phyloP scores from a whole-genome alignment of 768 basidiomycete species.

The Nidularia pulvinata region DNA sequence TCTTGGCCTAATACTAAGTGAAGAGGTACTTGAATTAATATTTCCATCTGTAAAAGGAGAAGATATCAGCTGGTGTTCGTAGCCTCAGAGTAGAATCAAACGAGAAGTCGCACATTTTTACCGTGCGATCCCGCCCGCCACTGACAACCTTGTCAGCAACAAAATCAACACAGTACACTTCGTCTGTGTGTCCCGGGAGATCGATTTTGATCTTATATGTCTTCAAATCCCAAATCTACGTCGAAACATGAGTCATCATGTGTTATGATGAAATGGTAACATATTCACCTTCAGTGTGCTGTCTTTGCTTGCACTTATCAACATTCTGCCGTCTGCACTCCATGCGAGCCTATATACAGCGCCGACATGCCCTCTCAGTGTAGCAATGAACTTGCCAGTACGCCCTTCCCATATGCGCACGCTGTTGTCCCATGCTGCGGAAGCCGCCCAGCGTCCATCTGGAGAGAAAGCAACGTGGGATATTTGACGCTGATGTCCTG shows the following conservation, averaged over 20 bases:
- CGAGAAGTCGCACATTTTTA: conserved; percentile 3
- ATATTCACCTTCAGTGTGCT: conserved; percentile 85
- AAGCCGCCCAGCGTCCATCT: conserved; percentile 90
- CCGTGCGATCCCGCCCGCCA: conserved; percentile 5
- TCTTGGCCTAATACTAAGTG: too few species aligned
- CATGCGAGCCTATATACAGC: conserved; percentile 95
- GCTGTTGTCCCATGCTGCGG: conserved; percentile 88
- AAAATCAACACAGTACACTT: conserved; percentile 99
- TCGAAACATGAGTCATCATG: not conserved
- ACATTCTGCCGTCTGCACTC: conserved; percentile 91
- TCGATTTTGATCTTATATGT: conserved; percentile 95
- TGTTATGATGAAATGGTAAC: not conserved
- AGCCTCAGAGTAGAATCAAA: too few species aligned
- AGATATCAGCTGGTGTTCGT: too few species aligned
- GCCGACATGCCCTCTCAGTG: conserved; percentile 89
- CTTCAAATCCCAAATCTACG: conserved; percentile 93
- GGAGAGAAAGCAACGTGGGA: conserved; percentile 95
- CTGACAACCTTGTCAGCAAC: conserved; percentile 96
- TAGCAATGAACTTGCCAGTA: conserved; percentile 87
- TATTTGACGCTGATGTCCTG: conserved; percentile 95
- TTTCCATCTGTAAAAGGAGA: too few species aligned
- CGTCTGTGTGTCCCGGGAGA: conserved; percentile 95
- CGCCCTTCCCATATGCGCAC: conserved; percentile 92
- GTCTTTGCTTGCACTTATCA: conserved; percentile 96
- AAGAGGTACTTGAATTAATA: too few species aligned